These are phyloP conservation scores for Cordyceps tenuipes DNA, from an alignment of 2,329 filamentous ascomycete species.

Conservation along the genomic window DNA sequence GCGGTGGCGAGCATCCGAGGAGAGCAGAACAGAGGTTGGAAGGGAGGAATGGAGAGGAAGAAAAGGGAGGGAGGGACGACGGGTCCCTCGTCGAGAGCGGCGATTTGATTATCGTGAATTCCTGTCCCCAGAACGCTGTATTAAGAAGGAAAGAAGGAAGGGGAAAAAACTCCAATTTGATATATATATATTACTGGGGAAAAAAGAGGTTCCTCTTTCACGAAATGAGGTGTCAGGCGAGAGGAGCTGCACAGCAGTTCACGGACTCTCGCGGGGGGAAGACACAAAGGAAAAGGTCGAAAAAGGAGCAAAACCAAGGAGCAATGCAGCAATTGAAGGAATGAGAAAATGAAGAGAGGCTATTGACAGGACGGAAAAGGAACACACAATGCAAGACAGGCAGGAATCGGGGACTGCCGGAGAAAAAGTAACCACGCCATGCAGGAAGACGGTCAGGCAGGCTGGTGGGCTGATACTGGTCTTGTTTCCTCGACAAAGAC, in stretches of 20 bases:
- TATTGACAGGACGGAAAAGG: not conserved
- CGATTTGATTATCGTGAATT: not conserved
- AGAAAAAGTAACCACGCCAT: not conserved
- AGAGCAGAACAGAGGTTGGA: too few relatives aligned
- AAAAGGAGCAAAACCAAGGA: not conserved
- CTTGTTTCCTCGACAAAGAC: not conserved
- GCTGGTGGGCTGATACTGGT: not conserved
- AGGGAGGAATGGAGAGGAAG: too few relatives aligned
- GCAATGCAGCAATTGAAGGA: not conserved
- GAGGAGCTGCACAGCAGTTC: constrained; percentile 1
- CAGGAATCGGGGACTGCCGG: not conserved
- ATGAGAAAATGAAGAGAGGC: too few relatives aligned
- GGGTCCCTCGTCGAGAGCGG: not conserved
- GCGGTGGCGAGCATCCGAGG: not conserved
- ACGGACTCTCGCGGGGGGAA: not conserved
- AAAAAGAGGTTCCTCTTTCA: not conserved
- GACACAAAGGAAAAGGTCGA: too few relatives aligned
- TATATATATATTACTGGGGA: not conserved
- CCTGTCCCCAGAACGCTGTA: not conserved
- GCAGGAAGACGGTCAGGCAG: not conserved
- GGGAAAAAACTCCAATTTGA: too few relatives aligned
- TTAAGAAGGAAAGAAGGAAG: too few relatives aligned
- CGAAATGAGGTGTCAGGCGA: not conserved
- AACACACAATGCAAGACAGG: not conserved
- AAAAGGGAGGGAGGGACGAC: not conserved